Conservation (phyloP, 2,329 filamentous ascomycete genomes). For the Trichoderma lentiforme region DNA sequence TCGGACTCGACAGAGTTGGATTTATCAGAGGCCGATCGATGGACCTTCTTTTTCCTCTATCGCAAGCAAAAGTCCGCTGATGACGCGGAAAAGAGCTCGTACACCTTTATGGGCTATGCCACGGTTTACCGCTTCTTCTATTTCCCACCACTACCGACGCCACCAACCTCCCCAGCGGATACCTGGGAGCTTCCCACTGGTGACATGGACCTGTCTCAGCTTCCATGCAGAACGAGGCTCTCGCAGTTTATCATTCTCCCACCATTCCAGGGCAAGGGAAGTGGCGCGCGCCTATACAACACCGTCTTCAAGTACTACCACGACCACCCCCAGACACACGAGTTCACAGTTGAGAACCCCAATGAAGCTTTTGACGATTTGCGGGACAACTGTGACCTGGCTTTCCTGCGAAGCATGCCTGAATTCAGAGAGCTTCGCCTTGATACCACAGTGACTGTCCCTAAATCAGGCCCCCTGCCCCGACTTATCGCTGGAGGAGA, state of each 20-base stretch:
- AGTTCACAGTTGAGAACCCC: constrained; percentile 92
- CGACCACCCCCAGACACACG: constrained; percentile 64
- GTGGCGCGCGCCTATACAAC: constrained; percentile 77
- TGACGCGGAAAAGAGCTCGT: constrained; percentile 52
- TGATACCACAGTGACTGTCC: constrained; percentile 49
- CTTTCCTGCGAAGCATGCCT: constrained; percentile 57
- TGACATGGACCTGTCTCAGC: constrained; percentile 51
- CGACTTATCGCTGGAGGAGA: constrained; percentile 56
- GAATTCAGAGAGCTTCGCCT: constrained; percentile 57
- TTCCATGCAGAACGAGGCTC: constrained; percentile 77
- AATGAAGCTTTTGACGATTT: constrained; percentile 82
- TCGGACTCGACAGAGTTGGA: constrained; percentile 60
- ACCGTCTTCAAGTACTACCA: constrained; percentile 71
- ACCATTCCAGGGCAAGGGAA: constrained; percentile 76
- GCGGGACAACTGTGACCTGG: constrained; percentile 70
- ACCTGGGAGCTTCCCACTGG: constrained; percentile 45
- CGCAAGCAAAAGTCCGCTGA: constrained; percentile 52
- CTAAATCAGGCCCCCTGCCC: constrained; percentile 46
- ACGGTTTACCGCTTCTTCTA: constrained; percentile 87
- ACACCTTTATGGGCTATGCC: constrained; percentile 82
- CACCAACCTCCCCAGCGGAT: constrained; percentile 38
- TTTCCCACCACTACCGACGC: constrained; percentile 48
- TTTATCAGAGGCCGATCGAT: constrained; percentile 72
- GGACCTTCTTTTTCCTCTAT: constrained; percentile 89
- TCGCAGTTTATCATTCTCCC: constrained; percentile 92